Evolutionary conservation across 495 filamentous ascomycete genomes (phyloP), one percentile per base, ranked within the genome.

Genomic region (Penicillium verhagenii): DNA sequence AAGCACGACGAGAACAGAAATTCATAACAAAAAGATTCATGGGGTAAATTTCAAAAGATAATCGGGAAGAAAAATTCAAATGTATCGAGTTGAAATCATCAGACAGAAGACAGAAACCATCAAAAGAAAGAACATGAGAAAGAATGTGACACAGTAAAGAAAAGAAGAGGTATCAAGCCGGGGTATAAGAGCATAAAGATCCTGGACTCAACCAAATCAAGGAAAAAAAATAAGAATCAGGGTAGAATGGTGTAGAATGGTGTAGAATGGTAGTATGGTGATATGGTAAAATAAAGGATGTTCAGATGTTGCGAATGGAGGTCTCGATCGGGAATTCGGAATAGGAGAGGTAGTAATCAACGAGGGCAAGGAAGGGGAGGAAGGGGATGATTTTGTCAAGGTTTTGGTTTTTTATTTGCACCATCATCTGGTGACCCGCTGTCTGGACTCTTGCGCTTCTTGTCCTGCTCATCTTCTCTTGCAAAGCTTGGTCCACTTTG

Each of bases 401-500:
- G 74, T 65, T 82, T 84, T 20, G 77, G 63, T 52, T 79, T 77
- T 67, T 83, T 83, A 43, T 61, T 57, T 45, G 71, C 56, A 20
- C 69, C 71, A 50, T 74, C 71, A 3, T 60, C 69, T 39, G 59
- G 57, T 0, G 67, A 63, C 16, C 76, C 79, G 6, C 63, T 66
- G 25, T 84, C 80, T 2, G 80, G 77, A 55, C 65, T 79, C 54
- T 83, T 83, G 52, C 79, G 73, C 57, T 84, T 84, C 57, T 74
- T 78, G 19, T 76, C 74, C 54, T 66, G 71, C 23, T 82, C 78
- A 25, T 79, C 79, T 9, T 80, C 77, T n/a, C 86, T 73, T 29
- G 84, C 65, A 60, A 92, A 90, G 49, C 83, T 82, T 5, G 88
- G 86, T 13, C 87, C 87, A 20, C 75, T 87, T 19, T 82, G 80